A percentile compares a stretch with the other conserved stretches of the same genome.
Evolutionary conservation across 1,284 basidiomycete genomes (phyloP).

Genomic region (Ustilago trichophora): DNA sequence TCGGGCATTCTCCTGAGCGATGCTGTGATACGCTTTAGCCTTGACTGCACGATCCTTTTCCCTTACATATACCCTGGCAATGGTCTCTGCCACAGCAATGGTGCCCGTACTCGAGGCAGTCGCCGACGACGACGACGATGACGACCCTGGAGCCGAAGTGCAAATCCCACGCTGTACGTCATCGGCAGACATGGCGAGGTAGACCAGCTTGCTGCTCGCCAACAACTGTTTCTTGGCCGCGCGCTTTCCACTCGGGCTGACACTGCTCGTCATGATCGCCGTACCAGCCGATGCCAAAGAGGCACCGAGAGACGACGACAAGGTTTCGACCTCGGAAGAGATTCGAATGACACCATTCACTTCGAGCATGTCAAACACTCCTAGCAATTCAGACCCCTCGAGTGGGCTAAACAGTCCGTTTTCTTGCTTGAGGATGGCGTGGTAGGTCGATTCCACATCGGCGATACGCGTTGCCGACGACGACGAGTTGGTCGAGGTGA

Average conservation of each 20-base stretch:
- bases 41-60: constrained; percentile 51
- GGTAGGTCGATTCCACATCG: constrained; percentile 59
- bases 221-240: constrained; percentile 59
- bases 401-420: constrained; percentile 49
- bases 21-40: constrained; percentile 48
- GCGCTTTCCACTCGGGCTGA: constrained; percentile 56
- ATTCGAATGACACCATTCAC: constrained; percentile 59
- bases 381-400: constrained; percentile 59
- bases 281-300: too few relatives aligned
- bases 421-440: constrained; percentile 49
- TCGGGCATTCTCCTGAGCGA: constrained; percentile 34
- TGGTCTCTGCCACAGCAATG: constrained; percentile 38
- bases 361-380: constrained; percentile 62
- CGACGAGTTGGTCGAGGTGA: neutral
- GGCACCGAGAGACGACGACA: too few relatives aligned
- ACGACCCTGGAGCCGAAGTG: constrained; percentile 22
- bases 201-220: constrained; percentile 45
- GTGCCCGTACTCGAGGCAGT: neutral
- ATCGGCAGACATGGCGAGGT: constrained; percentile 40
- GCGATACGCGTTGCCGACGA: constrained; percentile 47
- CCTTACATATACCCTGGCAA: constrained; percentile 37
- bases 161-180: constrained; percentile 54
- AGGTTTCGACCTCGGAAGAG: constrained; percentile 31
- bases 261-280: constrained; percentile 3
- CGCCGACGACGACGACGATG: too few relatives aligned